Conservation (phyloP, 2,329 filamentous ascomycete genomes). For the Periglandula ipomoeae region DNA sequence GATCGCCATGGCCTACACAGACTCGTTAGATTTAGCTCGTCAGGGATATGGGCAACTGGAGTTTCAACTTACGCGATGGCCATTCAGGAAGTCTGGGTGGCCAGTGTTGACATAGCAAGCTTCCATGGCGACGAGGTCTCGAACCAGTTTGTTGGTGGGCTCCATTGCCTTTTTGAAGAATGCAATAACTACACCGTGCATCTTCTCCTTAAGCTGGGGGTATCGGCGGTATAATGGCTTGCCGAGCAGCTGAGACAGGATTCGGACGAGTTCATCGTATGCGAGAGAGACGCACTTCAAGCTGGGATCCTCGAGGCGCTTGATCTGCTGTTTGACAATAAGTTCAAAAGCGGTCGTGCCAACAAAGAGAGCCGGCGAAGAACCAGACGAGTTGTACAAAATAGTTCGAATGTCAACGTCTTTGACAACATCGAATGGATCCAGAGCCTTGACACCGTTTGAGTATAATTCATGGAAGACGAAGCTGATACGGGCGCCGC, state of each 20-base stretch:
- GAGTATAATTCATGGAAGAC: slow-evolving; percentile 98
- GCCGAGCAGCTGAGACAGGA: slow-evolving; percentile 77
- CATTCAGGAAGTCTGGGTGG: slow-evolving; percentile 95
- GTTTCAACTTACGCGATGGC: slow-evolving; percentile 62
- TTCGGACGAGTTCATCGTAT: slow-evolving; percentile 94
- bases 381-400: slow-evolving; percentile 98
- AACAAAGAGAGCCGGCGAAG: slow-evolving; percentile 91
- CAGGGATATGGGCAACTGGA: too few relatives aligned
- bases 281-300: slow-evolving; percentile 96
- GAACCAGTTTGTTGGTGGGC: slow-evolving; percentile 93
- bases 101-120: slow-evolving; percentile 97
- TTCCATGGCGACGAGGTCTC: slow-evolving; percentile 90
- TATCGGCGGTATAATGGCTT: slow-evolving; percentile 91
- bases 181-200: slow-evolving; percentile 80
- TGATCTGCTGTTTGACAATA: slow-evolving; percentile 98
- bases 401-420: slow-evolving; percentile 96
- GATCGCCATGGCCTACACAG: slow-evolving; percentile 78
- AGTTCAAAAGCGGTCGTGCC: slow-evolving; percentile 97
- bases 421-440: slow-evolving; percentile 96
- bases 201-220: slow-evolving; percentile 91
- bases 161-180: slow-evolving; percentile 99
- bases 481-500: slow-evolving; percentile 96
- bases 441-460: slow-evolving; percentile 94
- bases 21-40: too few relatives aligned
- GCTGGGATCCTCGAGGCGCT: slow-evolving; percentile 89